Conservation (phyloP, 2,329 filamentous ascomycete species). For the Trichophyton simii region DNA sequence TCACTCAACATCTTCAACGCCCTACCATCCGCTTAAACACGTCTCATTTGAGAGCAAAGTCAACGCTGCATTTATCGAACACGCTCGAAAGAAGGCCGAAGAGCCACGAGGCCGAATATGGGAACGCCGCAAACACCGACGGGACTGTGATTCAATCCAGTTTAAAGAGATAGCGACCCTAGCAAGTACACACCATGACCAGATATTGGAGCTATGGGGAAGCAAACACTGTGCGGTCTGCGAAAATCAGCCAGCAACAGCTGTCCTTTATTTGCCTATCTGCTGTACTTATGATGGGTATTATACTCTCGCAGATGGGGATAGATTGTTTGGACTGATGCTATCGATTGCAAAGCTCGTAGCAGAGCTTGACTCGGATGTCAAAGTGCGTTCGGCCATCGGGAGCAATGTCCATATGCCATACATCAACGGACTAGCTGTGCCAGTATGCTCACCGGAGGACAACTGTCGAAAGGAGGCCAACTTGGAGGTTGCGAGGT, state of each 20-base stretch:
- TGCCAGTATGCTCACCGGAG: conserved; percentile 11
- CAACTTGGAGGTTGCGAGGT: neutral
- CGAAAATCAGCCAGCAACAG: neutral
- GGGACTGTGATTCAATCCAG: conserved; percentile 3
- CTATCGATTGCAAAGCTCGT: conserved; percentile 10
- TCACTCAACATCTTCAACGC: neutral
- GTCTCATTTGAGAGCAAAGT: conserved; percentile 7
- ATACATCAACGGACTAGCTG: conserved; percentile 12
- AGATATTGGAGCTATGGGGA: conserved; percentile 10
- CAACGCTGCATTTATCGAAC: conserved; percentile 6
- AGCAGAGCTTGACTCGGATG: conserved; percentile 7
- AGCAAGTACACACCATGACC: conserved; percentile 6
- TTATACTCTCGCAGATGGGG: conserved; percentile 9
- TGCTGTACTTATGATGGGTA: conserved; percentile 12
- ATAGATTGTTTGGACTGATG: conserved; percentile 11
- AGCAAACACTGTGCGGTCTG: conserved; percentile 9
- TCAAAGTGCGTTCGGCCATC: conserved; percentile 10
- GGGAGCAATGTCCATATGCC: conserved; percentile 6
- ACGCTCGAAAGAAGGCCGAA: neutral
- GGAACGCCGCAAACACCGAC: neutral
- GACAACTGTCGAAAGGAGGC: conserved; percentile 6
- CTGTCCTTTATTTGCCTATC: conserved; percentile 10
- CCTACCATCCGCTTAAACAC: conserved; percentile 5
- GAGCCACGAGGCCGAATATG: conserved; percentile 6
- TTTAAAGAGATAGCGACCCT: conserved; percentile 9